phyloP scores from a whole-genome alignment of 202 grass and related monocot genomes.

The Setaria italica region DNA sequence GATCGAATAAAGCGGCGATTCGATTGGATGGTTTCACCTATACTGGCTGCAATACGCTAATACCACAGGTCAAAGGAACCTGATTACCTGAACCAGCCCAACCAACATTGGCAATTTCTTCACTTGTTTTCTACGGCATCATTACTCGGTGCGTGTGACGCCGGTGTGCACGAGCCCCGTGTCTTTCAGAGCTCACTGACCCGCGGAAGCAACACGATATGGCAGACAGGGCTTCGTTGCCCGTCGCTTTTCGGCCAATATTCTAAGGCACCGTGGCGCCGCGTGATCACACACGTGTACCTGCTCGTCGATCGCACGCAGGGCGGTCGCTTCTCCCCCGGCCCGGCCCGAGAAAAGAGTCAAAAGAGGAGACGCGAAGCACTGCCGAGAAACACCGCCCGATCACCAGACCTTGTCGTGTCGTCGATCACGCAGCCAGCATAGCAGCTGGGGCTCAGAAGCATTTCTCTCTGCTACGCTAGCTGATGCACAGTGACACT shows the following conservation, averaged over 20 bases:
- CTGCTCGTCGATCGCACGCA: background rate
- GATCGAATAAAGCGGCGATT: conserved; percentile 5
- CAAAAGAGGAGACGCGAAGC: background rate
- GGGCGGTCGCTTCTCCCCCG: background rate
- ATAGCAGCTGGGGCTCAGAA: background rate
- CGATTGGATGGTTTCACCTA: conserved; percentile 43
- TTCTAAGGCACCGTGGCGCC: background rate
- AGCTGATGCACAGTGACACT: background rate
- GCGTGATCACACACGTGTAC: conserved; percentile 17
- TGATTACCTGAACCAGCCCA: background rate
- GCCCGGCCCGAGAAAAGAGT: background rate
- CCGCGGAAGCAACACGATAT: background rate
- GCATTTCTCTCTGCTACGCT: background rate
- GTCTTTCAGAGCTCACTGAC: background rate
- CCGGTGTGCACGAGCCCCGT: background rate
- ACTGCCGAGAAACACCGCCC: conserved; percentile 14
- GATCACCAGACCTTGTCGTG: background rate
- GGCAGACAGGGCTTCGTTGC: conserved; percentile 37
- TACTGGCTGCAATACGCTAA: background rate
- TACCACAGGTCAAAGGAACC: background rate
- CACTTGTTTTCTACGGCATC: conserved; percentile 35
- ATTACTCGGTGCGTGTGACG: background rate
- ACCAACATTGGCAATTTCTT: background rate
- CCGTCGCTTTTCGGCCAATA: conserved; percentile 13
- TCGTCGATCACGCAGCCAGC: background rate